Conservation (phyloP, 345 rosid species). For the Clarkia xantiana region DNA sequence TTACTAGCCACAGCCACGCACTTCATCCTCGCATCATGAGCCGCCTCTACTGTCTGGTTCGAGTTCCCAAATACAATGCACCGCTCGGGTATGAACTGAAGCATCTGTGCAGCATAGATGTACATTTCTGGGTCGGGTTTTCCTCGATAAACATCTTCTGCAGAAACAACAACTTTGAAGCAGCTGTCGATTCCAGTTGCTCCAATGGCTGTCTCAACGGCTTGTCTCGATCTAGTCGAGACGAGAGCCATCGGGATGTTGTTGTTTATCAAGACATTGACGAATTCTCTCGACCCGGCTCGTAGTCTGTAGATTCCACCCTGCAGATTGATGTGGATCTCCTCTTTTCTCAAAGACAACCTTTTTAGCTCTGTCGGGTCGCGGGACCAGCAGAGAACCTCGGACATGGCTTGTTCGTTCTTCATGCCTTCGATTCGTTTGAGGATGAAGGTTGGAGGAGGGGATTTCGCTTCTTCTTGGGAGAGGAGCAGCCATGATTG, state of each 20-base stretch:
- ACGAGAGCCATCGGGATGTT: conserved; percentile 96
- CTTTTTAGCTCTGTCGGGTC: conserved; percentile 58
- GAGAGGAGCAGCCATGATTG: conserved; percentile 81
- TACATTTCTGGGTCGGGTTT: conserved; percentile 98
- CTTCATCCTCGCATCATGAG: conserved; percentile 87
- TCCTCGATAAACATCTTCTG: conserved; percentile 85
- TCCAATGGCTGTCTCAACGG: conserved; percentile 58
- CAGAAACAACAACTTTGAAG: conserved; percentile 65
- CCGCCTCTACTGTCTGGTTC: conserved; percentile 84
- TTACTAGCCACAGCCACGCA: conserved; percentile 94
- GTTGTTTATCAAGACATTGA: conserved; percentile 60
- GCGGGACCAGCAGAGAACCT: conserved; percentile 93
- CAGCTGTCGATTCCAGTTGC: conserved; percentile 46
- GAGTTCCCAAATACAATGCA: conserved; percentile 97
- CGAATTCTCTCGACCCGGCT: conserved; percentile 75
- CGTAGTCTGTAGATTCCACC: conserved; percentile 70
- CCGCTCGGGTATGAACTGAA: conserved; percentile 75
- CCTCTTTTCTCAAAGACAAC: conserved; percentile 77
- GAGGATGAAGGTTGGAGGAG: conserved; percentile 61
- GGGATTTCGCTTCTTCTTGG: conserved; percentile 78
- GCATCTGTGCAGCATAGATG: conserved; percentile 68
- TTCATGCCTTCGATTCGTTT: conserved; percentile 86
- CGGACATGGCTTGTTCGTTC: conserved; percentile 91
- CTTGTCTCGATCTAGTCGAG: conserved; percentile 67
- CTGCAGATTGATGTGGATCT: conserved; percentile 58